Conservation (phyloP, 164 flowering plant species). For the Tinospora cordifolia region DNA sequence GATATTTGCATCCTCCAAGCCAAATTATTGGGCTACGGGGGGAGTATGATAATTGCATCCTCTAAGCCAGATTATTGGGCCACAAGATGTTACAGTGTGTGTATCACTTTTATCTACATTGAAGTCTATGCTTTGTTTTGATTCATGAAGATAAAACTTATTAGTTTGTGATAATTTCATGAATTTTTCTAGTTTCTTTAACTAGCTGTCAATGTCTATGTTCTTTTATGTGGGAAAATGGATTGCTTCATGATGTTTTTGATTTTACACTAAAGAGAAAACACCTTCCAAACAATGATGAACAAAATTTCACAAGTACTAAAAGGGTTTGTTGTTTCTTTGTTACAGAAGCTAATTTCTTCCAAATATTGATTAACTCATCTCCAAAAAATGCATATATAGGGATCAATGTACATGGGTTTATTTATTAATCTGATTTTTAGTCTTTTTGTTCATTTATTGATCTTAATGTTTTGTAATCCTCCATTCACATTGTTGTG, state of each 20-base stretch:
- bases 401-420: background rate
- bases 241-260: slow-evolving; percentile 71
- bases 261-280: slow-evolving; percentile 60
- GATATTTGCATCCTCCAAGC: too few species aligned
- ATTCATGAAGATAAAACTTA: background rate
- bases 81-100: too few species aligned
- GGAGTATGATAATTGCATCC: too few species aligned
- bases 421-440: background rate
- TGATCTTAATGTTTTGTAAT: too few species aligned
- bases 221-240: slow-evolving; percentile 54
- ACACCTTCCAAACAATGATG: slow-evolving; percentile 20
- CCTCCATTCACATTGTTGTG: too few species aligned
- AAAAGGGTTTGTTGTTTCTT: slow-evolving; percentile 54
- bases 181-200: background rate
- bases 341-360: background rate
- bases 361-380: too few species aligned
- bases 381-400: background rate
- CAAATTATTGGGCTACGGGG: too few species aligned
- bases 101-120: background rate
- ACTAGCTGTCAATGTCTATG: background rate
- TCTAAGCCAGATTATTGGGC: too few species aligned
- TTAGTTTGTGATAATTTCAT: background rate
- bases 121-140: background rate
- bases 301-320: slow-evolving; percentile 21
- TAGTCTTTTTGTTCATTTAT: too few species aligned